Percentiles rank a stretch among this genome's conserved stretches.
Conservation (phyloP, 139 green algal genomes). For the Parachlorella kessleri region DNA sequence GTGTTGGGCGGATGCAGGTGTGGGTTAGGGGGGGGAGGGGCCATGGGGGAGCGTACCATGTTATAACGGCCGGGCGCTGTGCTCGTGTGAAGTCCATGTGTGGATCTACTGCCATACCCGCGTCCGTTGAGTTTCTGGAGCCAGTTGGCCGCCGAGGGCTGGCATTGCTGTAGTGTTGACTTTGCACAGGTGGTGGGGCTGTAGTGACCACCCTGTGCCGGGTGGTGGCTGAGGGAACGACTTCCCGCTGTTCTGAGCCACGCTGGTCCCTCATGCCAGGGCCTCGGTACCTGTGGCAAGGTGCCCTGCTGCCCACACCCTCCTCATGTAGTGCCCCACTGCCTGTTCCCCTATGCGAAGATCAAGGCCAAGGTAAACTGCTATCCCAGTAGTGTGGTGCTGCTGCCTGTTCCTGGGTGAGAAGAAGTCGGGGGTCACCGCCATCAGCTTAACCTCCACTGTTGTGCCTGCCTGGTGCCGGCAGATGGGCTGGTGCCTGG, state of each 20-base stretch:
- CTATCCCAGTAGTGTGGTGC: background rate
- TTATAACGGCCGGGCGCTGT: too few species aligned
- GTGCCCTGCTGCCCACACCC: constrained; percentile 3
- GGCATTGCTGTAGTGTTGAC: constrained; percentile 5
- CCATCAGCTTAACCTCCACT: background rate
- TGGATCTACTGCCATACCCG: background rate
- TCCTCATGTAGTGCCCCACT: background rate
- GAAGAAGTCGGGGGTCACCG: too few species aligned
- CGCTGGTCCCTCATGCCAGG: background rate
- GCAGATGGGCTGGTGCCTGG: constrained; percentile 16
- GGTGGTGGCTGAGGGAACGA: background rate
- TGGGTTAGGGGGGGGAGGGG: too few species aligned
- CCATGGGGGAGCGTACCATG: too few species aligned
- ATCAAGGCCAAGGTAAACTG: constrained; percentile 1
- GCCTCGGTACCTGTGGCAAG: background rate
- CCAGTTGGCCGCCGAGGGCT: too few species aligned
- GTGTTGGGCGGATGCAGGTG: too few species aligned
- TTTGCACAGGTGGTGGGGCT: too few species aligned
- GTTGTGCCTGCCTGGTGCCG: background rate
- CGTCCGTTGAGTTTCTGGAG: background rate
- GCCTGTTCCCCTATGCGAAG: too few species aligned
- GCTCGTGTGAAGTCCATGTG: too few species aligned
- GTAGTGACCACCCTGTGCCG: background rate
- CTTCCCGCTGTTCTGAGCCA: constrained; percentile 1
- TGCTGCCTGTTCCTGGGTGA: too few species aligned